Base-by-base conservation (phyloP, 768 basidiomycete genomes). In the Cystobasidium onofrii region DNA sequence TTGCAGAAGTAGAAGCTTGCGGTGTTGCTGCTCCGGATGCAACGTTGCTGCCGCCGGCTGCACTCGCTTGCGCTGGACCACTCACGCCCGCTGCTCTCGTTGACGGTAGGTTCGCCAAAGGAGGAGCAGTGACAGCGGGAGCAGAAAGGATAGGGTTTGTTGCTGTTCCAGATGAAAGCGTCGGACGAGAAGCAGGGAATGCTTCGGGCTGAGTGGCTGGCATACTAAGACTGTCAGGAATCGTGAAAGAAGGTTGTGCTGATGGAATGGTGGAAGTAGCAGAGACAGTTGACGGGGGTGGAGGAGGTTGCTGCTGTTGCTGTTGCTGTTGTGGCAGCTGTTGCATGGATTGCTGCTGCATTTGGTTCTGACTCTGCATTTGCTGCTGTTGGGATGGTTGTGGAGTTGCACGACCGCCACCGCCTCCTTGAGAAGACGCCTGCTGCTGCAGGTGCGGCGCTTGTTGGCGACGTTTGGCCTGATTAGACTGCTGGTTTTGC, bases 131-230 rank as follows among this genome's bases (percentile, higher is more conserved):
- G 46, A 79, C 76, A 1, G 77, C 77, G 0, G 78, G 78, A 4
- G 78, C 75, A 15, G 70, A 65, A 15, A 78, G 60, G 15, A 61
- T 57, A 0, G 77, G 77, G 23, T 65, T 67, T 50, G 74, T 75
- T 15, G 77, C 77, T 33, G 78, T 12, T 1, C 78, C 78, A 10
- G 70, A 69, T 1, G 69, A 71, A 41, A 79, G 67, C 18, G 78
- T 79, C 25, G 78, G 78, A 10, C 78, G 55, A 1, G 76, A 46
- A 4, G 75, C 20, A 0, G 71, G 76, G 64, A 75, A 76, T n/a
- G 73, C n/a, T 36, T 77, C 75, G 31, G 78, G 23, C 7, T 29
- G 25, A 31, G 74, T 41, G 3, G 67, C 25, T 4, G 70, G 55
- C 33, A 78, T 52, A 29, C 15, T 62, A 7, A 77, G 70, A 1